A percentile compares a stretch with the other conserved stretches of the same genome.
Evolutionary conservation across 75 land plant species (phyloP).

Genomic region (Picea sitchensis): DNA sequence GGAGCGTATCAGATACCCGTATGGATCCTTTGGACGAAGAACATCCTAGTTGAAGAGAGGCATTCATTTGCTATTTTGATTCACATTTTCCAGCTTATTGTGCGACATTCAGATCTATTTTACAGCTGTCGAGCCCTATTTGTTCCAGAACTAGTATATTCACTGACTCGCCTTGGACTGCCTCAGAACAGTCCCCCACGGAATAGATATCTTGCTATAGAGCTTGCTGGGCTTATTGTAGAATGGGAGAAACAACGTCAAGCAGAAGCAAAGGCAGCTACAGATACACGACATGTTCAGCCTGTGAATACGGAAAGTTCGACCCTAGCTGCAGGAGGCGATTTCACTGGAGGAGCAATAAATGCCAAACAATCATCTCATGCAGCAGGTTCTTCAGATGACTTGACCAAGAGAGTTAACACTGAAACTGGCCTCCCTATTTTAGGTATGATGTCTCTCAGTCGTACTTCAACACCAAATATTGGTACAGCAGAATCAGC

Average conservation of each 20-base stretch:
- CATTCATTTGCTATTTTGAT: slow-evolving; percentile 93
- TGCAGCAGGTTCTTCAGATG: slow-evolving; percentile 63
- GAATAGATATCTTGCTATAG: slow-evolving; percentile 92
- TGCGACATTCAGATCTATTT: slow-evolving; percentile 93
- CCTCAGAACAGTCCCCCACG: slow-evolving; percentile 81
- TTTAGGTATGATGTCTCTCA: slow-evolving; percentile 89
- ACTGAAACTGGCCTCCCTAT: slow-evolving; percentile 80
- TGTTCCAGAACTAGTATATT: slow-evolving; percentile 98
- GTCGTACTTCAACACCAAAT: slow-evolving; percentile 74
- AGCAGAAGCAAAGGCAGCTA: slow-evolving; percentile 62
- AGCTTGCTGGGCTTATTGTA: slow-evolving; percentile 96
- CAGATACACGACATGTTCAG: slow-evolving; percentile 47
- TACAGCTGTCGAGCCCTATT: slow-evolving; percentile 92
- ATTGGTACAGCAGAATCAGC: slow-evolving; percentile 77
- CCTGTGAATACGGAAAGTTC: slow-evolving; percentile 26
- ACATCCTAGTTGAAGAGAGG: slow-evolving; percentile 95
- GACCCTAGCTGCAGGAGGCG: slow-evolving; percentile 27
- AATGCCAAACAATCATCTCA: slow-evolving; percentile 52
- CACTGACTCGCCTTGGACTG: slow-evolving; percentile 89
- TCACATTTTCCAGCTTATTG: slow-evolving; percentile 95
- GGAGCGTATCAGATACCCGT: slow-evolving; percentile 88
- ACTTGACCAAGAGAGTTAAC: slow-evolving; percentile 74
- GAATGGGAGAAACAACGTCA: slow-evolving; percentile 96
- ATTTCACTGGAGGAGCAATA: slow-evolving; percentile 7
- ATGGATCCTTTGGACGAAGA: slow-evolving; percentile 96